phyloP scores from a whole-genome alignment of 2,329 filamentous ascomycete species.

The Venturia carpophila region DNA sequence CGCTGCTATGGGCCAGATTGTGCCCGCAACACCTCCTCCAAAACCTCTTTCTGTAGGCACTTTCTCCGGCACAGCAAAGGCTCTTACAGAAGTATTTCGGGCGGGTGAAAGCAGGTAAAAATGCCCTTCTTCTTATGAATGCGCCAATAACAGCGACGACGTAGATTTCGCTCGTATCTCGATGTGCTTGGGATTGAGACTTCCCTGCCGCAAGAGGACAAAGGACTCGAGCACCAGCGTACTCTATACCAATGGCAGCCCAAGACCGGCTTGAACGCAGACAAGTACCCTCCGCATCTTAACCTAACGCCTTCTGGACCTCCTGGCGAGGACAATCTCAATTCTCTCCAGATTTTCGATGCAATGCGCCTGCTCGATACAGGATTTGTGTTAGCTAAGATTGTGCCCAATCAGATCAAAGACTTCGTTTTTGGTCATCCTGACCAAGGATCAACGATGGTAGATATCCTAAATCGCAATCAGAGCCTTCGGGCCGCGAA shows the following conservation, averaged over 20 bases:
- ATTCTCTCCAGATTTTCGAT: conserved; percentile 25
- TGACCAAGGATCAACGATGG: conserved; percentile 10
- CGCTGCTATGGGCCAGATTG: conserved; percentile 2
- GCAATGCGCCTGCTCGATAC: conserved; percentile 24
- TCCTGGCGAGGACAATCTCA: conserved; percentile 21
- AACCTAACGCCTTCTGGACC: conserved; percentile 23
- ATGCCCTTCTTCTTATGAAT: neutral
- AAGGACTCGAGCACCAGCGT: conserved; percentile 21
- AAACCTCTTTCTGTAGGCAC: neutral
- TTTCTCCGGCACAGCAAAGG: conserved; percentile 3
- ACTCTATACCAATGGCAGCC: conserved; percentile 22
- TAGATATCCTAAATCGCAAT: conserved; percentile 20
- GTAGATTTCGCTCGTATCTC: neutral
- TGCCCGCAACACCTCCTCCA: neutral
- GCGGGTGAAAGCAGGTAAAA: conserved; percentile 1
- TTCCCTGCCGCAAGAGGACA: neutral
- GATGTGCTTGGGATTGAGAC: conserved; percentile 7
- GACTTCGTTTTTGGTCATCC: conserved; percentile 19
- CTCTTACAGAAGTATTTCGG: neutral
- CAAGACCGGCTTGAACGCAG: conserved; percentile 19
- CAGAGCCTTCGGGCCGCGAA: conserved; percentile 21
- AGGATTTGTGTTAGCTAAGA: conserved; percentile 23
- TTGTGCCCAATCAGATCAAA: conserved; percentile 22
- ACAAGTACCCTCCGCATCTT: conserved; percentile 27
- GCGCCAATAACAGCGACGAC: neutral